Conservation (phyloP, 805 yeast genomes). For the Teunomyces gatunensis region DNA sequence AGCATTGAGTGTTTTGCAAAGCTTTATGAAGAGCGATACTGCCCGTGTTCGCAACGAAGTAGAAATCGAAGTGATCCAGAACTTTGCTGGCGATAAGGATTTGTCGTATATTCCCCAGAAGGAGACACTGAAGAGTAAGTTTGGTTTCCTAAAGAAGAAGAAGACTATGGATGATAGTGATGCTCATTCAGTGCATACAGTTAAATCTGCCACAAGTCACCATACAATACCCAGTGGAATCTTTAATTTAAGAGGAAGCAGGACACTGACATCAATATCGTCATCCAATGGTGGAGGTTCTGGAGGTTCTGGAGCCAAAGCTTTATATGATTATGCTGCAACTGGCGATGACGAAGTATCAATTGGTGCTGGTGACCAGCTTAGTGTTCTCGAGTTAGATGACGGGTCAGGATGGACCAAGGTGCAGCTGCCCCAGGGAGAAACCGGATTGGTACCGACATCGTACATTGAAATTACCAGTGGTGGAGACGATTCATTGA, state of each 20-base stretch:
- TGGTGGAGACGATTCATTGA: constrained; percentile 10
- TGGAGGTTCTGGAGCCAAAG: constrained; percentile 38
- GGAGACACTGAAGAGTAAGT: constrained; percentile 52
- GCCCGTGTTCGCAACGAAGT: constrained; percentile 75
- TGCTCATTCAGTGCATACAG: constrained; percentile 34
- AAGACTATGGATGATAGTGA: constrained; percentile 17
- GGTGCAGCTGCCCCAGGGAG: constrained; percentile 43
- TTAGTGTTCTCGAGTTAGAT: constrained; percentile 62
- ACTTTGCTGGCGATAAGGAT: constrained; percentile 76
- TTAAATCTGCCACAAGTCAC: constrained; percentile 27
- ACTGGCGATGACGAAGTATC: constrained; percentile 74
- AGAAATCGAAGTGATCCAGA: constrained; percentile 84
- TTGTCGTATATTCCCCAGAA: constrained; percentile 54
- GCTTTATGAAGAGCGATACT: constrained; percentile 72
- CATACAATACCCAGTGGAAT: constrained; percentile 30
- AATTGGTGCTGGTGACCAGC: constrained; percentile 56
- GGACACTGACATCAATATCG: constrained; percentile 24
- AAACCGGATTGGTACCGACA: constrained; percentile 81
- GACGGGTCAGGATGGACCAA: constrained; percentile 94
- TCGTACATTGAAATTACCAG: constrained; percentile 56
- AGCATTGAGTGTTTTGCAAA: constrained; percentile 53
- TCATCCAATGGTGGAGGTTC: constrained; percentile 8
- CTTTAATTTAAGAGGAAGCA: constrained; percentile 33
- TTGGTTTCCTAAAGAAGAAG: constrained; percentile 49
- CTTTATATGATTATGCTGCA: constrained; percentile 63